phyloP scores from a whole-genome alignment of 768 basidiomycete species.

The Lactarius evosmus region DNA sequence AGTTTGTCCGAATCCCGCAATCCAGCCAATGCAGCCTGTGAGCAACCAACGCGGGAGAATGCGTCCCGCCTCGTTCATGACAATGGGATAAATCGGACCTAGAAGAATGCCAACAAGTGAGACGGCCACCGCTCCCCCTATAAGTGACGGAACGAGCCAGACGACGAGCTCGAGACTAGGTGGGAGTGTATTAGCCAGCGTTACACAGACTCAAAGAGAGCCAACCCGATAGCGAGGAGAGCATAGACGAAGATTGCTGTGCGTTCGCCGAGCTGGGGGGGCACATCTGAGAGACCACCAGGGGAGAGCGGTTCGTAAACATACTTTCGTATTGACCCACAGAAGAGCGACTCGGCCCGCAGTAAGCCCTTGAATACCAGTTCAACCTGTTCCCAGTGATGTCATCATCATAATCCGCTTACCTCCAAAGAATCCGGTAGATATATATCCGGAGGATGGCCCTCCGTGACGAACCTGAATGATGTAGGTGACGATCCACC shows the following conservation, averaged over 20 bases:
- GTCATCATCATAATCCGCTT: conserved; percentile 4
- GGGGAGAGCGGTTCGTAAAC: neutral
- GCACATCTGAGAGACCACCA: neutral
- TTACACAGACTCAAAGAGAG: conserved; percentile 1
- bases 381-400: neutral
- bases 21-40: conserved; percentile 47
- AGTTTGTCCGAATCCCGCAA: conserved; percentile 49
- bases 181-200: neutral
- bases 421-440: conserved; percentile 49
- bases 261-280: conserved; percentile 38
- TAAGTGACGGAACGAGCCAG: conserved; percentile 54
- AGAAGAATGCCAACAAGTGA: conserved; percentile 53
- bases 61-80: conserved; percentile 41
- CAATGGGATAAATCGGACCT: conserved; percentile 46
- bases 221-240: conserved; percentile 39
- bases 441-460: conserved; percentile 47
- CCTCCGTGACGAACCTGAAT: conserved; percentile 46
- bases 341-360: conserved; percentile 52
- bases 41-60: conserved; percentile 46
- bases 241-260: conserved; percentile 39
- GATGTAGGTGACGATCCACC: conserved; percentile 56
- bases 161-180: conserved; percentile 51
- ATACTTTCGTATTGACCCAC: conserved; percentile 46
- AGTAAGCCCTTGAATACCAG: conserved; percentile 40
- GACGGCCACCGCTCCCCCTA: conserved; percentile 52